Evolutionary conservation across 2,329 filamentous ascomycete genomes (phyloP), one percentile per base, ranked within the genome.

Genomic region (Dissoconium aciculare): DNA sequence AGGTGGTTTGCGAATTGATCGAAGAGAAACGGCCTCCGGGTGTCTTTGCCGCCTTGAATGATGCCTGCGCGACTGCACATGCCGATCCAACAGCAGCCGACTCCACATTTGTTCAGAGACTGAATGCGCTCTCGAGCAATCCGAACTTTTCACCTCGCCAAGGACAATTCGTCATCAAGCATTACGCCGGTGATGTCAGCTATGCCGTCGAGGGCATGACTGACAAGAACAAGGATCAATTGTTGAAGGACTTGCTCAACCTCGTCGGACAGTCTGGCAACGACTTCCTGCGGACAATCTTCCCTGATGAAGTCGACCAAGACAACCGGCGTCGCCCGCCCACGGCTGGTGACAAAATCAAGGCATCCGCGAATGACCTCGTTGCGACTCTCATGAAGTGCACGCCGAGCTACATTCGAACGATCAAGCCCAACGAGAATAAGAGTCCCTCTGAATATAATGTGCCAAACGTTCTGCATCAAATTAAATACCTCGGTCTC

Each of bases 341-440:
- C 1, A 92, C 89, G 3, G 84, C 89, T 8, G 87, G 89, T 48
- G 89, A 98, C 57, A 87, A 92, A 59, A 95, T 98, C 57, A 89
- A 87, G 54, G 66, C 74, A 4, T 95, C 89, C 12, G 89, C 89
- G 5, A 98, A 98, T 51, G 84, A 91, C 26, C 67, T 98, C 12
- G 89, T 98, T 1, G 74, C 85, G 1, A 95, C 89, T 1, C 58
- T 98, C 47, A 95, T 94, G 85, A 92, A 94, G 59, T 87, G 84
- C 34, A 82, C 89, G 45, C 89, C 89, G 1, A 94, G 85, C 3
- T 98, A 98, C 52, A 98, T 98, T 47, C 82, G 89, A 53, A 98
- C 89, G 1, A 95, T 98, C 62, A 98, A 98, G 59, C 89, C 89
- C 2, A 98, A 98, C 62, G 89, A 98, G 58, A 95, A 94, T 63